These are phyloP conservation scores for Petasospora rhodanensis DNA, from an alignment of 1,139 yeast species.

Conservation along the genomic window DNA sequence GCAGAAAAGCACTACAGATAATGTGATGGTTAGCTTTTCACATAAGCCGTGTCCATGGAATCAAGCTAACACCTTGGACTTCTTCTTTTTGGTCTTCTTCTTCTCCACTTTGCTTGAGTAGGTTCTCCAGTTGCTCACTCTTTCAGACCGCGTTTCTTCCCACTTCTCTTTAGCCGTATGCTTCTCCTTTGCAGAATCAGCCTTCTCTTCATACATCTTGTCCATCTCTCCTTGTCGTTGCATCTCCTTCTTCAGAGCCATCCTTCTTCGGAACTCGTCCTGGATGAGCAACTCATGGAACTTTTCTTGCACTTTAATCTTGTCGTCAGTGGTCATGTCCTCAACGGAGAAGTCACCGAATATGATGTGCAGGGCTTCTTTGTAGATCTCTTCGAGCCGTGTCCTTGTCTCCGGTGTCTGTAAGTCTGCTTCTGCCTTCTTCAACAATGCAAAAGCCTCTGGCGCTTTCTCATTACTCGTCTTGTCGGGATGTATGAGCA, in stretches of 20 bases:
- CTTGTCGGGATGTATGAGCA: constrained; percentile 69
- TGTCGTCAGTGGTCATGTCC: not conserved
- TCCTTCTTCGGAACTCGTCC: constrained; percentile 36
- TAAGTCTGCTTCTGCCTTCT: constrained; percentile 30
- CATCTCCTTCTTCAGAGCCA: constrained; percentile 33
- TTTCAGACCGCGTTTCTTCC: constrained; percentile 56
- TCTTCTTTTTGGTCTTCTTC: constrained; percentile 4
- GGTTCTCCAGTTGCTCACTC: constrained; percentile 53
- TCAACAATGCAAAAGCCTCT: constrained; percentile 51
- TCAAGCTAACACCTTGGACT: constrained; percentile 5
- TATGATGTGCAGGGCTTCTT: constrained; percentile 33
- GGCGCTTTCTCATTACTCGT: constrained; percentile 51
- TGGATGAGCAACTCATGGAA: constrained; percentile 40
- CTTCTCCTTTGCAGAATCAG: too few relatives aligned
- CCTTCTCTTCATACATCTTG: constrained; percentile 26
- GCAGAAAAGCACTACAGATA: too few relatives aligned
- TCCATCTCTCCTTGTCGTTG: constrained; percentile 30
- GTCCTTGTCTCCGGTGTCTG: constrained; percentile 28
- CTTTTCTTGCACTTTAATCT: constrained; percentile 32
- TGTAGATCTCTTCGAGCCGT: constrained; percentile 35
- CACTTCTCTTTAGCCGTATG: constrained; percentile 45
- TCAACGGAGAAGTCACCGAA: constrained; percentile 8
- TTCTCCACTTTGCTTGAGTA: constrained; percentile 4
- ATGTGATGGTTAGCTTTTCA: too few relatives aligned
- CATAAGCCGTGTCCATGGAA: too few relatives aligned